These are phyloP conservation scores for Chlorella sp. DNA, from an alignment of 139 green algal species.

Conservation along the genomic window DNA sequence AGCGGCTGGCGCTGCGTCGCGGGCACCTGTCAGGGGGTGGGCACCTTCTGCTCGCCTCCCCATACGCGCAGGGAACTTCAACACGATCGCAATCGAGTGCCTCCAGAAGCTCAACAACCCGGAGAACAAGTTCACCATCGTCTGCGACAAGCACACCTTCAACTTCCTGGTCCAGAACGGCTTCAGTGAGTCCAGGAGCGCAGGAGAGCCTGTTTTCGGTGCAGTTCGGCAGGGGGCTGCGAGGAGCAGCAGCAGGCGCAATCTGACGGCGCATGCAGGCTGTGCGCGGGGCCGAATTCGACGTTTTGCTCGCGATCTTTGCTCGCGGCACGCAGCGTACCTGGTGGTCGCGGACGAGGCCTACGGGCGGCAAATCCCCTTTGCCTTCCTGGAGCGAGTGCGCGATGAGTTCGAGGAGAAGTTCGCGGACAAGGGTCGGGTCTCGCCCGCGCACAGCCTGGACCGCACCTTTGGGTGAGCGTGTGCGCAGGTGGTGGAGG, in stretches of 20 bases:
- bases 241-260: too few species aligned
- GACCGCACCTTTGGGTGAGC: constrained; percentile 73
- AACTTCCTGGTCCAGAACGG: constrained; percentile 77
- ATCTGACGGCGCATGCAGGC: neutral
- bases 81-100: constrained; percentile 82
- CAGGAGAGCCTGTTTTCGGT: too few species aligned
- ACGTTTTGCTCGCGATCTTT: neutral
- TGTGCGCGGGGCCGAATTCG: neutral
- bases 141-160: constrained; percentile 76
- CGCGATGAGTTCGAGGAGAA: constrained; percentile 60
- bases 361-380: constrained; percentile 87
- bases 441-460: constrained; percentile 66
- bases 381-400: constrained; percentile 85
- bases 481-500: too few species aligned
- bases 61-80: constrained; percentile 79
- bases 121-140: constrained; percentile 65
- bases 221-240: too few species aligned
- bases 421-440: constrained; percentile 57
- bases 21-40: too few species aligned
- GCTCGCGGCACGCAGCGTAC: constrained; percentile 56
- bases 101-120: constrained; percentile 62
- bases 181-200: constrained; percentile 44
- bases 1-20: too few species aligned
- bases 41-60: too few species aligned
- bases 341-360: constrained; percentile 89